Evolutionary conservation across 345 rosid species (phyloP), one percentile per base, ranked within the genome.

Genomic region (Abelmoschus esculentus): DNA sequence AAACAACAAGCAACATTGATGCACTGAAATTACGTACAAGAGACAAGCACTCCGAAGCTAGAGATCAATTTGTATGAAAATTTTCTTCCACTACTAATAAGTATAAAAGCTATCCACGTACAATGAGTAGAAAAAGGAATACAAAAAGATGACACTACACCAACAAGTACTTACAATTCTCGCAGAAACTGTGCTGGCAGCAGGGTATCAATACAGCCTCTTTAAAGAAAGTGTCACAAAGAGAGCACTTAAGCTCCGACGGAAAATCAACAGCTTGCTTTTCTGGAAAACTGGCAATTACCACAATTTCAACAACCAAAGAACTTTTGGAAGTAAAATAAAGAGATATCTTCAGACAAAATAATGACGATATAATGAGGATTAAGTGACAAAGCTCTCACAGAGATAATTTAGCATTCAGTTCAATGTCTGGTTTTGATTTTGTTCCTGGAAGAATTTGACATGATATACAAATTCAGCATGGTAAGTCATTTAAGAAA

Each of bases 141-240:
- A 58, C 2, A 49, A 14, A 70, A 58, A 28, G 29, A 17, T 34
- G n/a, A 9, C 54, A 22, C 34, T 7, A 58, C 3, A 44, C 28
- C 47, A 55, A 34, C 53, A 15, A 22, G 44, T n/a, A 73, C 85
- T 83, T 83, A 81, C 89, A 85, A 67, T 61, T 74, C 79, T 72
- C 78, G 50, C 89, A 85, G 57, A 82, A 85, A 77, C 86, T 85
- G 50, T 81, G 83, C 72, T 83, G 86, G 80, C 86, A 85, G 73
- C 89, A 85, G 67, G 85, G 85, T 54, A 85, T 85, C 89, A 85
- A 81, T 68, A 85, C 79, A 40, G 89, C 89, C 28, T 83, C 83
- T 73, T 79, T 79, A 68, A 79, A 81, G 40, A 70, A 74, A 9
- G 76, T 52, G 66, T 61, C 32, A 64, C 86, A 83, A 22, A 85